Evolutionary conservation across 345 rosid species (phyloP), one percentile per base, ranked within the genome.

Genomic region (Raphanus raphanistrum): DNA sequence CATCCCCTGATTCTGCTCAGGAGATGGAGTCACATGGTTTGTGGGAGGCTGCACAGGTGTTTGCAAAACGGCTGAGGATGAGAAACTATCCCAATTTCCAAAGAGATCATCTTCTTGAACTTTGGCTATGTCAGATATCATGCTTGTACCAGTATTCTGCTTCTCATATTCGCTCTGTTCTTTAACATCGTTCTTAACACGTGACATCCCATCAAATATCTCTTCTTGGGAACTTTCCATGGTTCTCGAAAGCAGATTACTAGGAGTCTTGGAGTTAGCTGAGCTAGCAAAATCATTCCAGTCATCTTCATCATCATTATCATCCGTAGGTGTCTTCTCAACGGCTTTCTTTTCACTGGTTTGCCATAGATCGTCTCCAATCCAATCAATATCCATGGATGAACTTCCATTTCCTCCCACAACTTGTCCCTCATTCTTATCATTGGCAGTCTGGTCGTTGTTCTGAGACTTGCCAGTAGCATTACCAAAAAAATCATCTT

Each of bases 221-320:
- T 74, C 80, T 11, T n/a, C 48, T 59, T 75, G 77, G 35, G 82
- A 62, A 58, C 59, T 73, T 25, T 5, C 35, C 76, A 72, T 73
- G 77, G 70, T 66, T 72, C 63, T 70, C 10, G 80, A 21, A 27
- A 75, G 76, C 21, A 80, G 66, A 72, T 60, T 31, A 32, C 17
- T 71, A 82, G 81, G 74, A 82, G 73, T 75, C 77, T 76, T 79
- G 41, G 71, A 82, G 79, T 75, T 80, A 64, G 80, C 76, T 54
- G 97, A 87, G 81, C 90, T 82, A 11, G 86, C 76, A 80, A 91
- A 88, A 84, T 89, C 97, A 83, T 85, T 87, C 98, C 94, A 90
- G 76, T 85, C 88, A 74, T 86, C 82, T 65, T 77, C 85, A 15
- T 81, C 87, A 78, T 70, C 73, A 28, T 61, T 73, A 13, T 17